These are phyloP conservation scores for Xylaria sp. DNA, from an alignment of 2,329 filamentous ascomycete genomes.

Conservation along the genomic window DNA sequence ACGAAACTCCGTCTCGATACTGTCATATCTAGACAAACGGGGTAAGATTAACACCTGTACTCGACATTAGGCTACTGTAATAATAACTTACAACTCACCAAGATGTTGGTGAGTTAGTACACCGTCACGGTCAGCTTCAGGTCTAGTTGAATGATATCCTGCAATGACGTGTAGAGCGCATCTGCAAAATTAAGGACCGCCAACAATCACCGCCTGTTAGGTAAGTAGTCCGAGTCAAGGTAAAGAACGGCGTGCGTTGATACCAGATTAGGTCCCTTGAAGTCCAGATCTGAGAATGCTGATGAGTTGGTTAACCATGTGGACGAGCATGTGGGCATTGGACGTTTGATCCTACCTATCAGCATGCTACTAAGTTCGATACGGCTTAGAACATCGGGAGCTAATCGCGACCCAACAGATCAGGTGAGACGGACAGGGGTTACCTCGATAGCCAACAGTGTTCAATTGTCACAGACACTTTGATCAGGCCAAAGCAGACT, in stretches of 20 bases:
- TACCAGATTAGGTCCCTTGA: background rate
- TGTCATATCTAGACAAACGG: background rate
- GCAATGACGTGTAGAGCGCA: constrained; percentile 19
- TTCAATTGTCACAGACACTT: background rate
- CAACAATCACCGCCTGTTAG: background rate
- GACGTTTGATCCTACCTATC: constrained; percentile 14
- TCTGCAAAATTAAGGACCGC: constrained; percentile 15
- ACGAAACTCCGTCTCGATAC: constrained; percentile 1
- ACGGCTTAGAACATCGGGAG: constrained; percentile 30
- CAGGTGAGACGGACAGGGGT: constrained; percentile 40
- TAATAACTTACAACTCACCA: background rate
- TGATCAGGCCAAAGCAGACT: background rate
- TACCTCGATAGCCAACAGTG: constrained; percentile 7
- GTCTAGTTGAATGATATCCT: background rate
- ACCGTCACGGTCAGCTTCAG: background rate
- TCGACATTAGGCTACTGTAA: background rate
- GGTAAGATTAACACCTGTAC: background rate
- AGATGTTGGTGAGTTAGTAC: constrained; percentile 7
- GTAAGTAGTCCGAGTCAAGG: constrained; percentile 9
- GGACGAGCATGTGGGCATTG: constrained; percentile 10
- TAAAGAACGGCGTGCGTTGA: background rate
- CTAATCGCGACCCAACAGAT: constrained; percentile 39
- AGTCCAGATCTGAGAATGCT: constrained; percentile 30
- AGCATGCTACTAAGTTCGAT: background rate
- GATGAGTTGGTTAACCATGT: constrained; percentile 25